phyloP scores from a whole-genome alignment of 2,329 filamentous ascomycete genomes.

The Ophiostoma populinum region DNA sequence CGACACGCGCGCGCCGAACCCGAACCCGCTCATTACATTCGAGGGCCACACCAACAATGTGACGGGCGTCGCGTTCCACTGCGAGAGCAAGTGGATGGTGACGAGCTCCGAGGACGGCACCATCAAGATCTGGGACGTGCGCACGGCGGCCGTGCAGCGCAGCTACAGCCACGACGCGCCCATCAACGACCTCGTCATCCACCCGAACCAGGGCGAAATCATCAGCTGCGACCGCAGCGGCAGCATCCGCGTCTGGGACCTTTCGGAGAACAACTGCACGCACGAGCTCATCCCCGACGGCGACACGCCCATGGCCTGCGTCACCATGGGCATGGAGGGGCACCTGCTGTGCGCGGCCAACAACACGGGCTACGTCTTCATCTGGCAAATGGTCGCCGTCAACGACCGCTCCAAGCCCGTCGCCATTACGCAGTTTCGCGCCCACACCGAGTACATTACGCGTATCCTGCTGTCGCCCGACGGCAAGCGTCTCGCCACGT shows the following conservation, averaged over 20 bases:
- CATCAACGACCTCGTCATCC: slow-evolving; percentile 97
- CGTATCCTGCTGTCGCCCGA: slow-evolving; percentile 83
- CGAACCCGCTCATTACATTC: slow-evolving; percentile 80
- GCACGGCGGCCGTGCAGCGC: slow-evolving; percentile 69
- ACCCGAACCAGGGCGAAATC: slow-evolving; percentile 95
- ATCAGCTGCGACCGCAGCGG: slow-evolving; percentile 90
- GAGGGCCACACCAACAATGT: slow-evolving; percentile 93
- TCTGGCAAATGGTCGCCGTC: slow-evolving; percentile 83
- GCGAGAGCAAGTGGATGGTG: slow-evolving; percentile 99
- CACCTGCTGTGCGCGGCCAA: slow-evolving; percentile 86
- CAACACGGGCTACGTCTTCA: slow-evolving; percentile 89
- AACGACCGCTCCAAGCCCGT: slow-evolving; percentile 69
- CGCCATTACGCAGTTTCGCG: slow-evolving; percentile 75
- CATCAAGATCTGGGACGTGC: slow-evolving; percentile 93
- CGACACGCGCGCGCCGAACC: slow-evolving; percentile 97
- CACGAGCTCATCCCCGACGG: slow-evolving; percentile 95
- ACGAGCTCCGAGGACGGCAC: slow-evolving; percentile 93
- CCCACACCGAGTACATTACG: slow-evolving; percentile 85
- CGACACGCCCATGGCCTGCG: slow-evolving; percentile 81
- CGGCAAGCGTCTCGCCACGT: slow-evolving; percentile 85
- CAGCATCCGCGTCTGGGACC: slow-evolving; percentile 87
- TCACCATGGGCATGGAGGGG: slow-evolving; percentile 90
- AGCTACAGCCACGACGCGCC: slow-evolving; percentile 82
- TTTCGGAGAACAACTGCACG: slow-evolving; percentile 92
- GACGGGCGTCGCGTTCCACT: slow-evolving; percentile 93